Evolutionary conservation across 345 rosid genomes (phyloP).

Genomic region (Aquilaria yunnanensis): DNA sequence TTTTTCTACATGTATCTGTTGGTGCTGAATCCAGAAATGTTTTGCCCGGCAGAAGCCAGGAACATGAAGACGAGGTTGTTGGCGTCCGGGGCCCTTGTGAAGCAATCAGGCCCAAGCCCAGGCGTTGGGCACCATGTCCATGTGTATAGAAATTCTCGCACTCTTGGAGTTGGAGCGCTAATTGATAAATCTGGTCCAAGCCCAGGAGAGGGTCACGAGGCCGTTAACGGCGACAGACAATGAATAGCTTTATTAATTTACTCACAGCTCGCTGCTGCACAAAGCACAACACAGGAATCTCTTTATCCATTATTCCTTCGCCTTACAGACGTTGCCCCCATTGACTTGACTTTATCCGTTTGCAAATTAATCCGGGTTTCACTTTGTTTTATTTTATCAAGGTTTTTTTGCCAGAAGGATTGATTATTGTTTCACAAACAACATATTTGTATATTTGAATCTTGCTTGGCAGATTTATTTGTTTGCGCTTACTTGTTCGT

Average conservation of each 20-base stretch:
- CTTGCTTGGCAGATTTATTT: too few relatives aligned
- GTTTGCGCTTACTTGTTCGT: too few relatives aligned
- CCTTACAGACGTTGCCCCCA: background rate
- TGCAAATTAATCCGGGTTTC: background rate
- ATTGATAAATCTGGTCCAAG: constrained; percentile 35
- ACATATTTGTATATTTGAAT: too few relatives aligned
- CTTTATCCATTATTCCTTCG: background rate
- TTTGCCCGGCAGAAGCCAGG: constrained; percentile 21
- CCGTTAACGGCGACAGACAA: constrained; percentile 8
- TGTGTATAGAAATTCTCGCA: background rate
- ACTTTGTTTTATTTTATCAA: background rate
- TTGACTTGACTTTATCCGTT: background rate
- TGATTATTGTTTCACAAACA: background rate
- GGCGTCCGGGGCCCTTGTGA: background rate
- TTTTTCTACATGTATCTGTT: constrained; percentile 16
- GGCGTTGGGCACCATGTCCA: constrained; percentile 21
- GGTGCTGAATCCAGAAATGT: constrained; percentile 6
- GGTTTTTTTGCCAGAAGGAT: background rate
- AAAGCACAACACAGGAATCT: too few relatives aligned
- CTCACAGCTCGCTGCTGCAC: too few relatives aligned
- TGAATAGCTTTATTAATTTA: constrained; percentile 4
- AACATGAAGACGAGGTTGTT: constrained; percentile 8
- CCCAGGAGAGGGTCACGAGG: constrained; percentile 35
- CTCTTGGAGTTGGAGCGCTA: background rate
- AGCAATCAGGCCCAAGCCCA: constrained; percentile 39